Evolutionary conservation across 2,329 filamentous ascomycete genomes (phyloP), one percentile per base, ranked within the genome.

Genomic region (Delphinella strobiligena): DNA sequence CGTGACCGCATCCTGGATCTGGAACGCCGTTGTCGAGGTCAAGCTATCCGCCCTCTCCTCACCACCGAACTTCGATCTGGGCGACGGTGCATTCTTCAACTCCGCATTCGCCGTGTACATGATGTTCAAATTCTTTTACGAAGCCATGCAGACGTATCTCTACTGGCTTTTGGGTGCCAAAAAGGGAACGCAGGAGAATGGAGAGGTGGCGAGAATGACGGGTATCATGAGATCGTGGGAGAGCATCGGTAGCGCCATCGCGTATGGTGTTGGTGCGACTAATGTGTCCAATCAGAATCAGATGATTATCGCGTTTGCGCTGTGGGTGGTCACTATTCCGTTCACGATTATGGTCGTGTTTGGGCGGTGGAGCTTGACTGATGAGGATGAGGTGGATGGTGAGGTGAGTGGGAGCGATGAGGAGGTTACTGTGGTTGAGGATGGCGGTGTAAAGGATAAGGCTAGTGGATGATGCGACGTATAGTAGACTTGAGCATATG

Each of bases 201-300:
- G 54, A 2, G 54, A 55, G 32, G 49, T 58, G 16, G 49, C 54
- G 1, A 44, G 54, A 31, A 56, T 53, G 8, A 58, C 54, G 2
- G 54, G 54, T 1, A 56, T 56, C 16, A 35, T 58, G 14, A 43
- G 54, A 33, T 54, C 50, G 4, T 58, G 54, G 54, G 54, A 58
- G 40, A 53, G 50, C 7, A 55, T 58, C 14, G 54, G 54, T 5
- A 55, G 54, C 37, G 54, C 53, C 3, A 50, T 56, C 42, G 53
- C 54, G 7, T 58, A 56, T 19, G 53, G 51, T 10, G 51, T 58
- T 4, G 54, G 53, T 3, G 51, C 54, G 8, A 56, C 52, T 10
- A 50, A 52, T 16, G 54, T 52, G 45, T 38, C 46, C 1, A 55
- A 55, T 14, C 30, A 47, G 45, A 56, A 55, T 29, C 53, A 56